Evolutionary conservation across 2,329 filamentous ascomycete genomes (phyloP).

Genomic region (Lasiodiplodia theobromae): DNA sequence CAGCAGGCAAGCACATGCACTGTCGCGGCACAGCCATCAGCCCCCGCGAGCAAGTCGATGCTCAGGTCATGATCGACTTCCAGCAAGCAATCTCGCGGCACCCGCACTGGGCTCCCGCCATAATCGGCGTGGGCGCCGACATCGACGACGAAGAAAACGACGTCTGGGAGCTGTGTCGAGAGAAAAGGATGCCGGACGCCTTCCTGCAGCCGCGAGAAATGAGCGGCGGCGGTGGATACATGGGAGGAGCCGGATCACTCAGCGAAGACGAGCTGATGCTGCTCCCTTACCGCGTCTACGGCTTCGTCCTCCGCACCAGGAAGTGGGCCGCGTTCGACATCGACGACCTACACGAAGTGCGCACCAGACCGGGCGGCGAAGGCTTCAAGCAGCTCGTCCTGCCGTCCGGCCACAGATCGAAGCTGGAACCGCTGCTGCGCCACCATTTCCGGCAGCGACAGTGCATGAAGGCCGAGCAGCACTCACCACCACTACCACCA

Average conservation of each 20-base stretch:
- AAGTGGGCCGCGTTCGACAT: constrained; percentile 27
- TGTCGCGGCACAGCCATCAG: not conserved
- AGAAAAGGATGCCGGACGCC: not conserved
- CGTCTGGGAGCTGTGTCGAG: not conserved
- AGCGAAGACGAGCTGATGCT: constrained; percentile 12
- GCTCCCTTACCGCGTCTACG: not conserved
- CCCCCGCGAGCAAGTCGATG: not conserved
- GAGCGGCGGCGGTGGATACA: not conserved
- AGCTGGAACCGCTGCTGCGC: not conserved
- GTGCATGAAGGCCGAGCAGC: not conserved
- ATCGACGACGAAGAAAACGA: not conserved
- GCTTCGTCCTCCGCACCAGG: constrained; percentile 31
- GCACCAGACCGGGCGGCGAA: not conserved
- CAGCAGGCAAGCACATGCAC: constrained; percentile 1
- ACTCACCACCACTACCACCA: not conserved
- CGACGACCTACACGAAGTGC: not conserved
- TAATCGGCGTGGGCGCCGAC: not conserved
- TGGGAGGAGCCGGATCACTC: not conserved
- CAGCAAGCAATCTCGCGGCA: not conserved
- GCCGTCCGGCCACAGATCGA: not conserved
- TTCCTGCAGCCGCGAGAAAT: not conserved
- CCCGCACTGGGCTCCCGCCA: not conserved
- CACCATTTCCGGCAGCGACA: constrained; percentile 13
- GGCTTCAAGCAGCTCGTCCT: constrained; percentile 8
- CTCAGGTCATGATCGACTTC: constrained; percentile 1